Conservation (phyloP, 164 flowering plant species). For the Warburgia ugandensis region DNA sequence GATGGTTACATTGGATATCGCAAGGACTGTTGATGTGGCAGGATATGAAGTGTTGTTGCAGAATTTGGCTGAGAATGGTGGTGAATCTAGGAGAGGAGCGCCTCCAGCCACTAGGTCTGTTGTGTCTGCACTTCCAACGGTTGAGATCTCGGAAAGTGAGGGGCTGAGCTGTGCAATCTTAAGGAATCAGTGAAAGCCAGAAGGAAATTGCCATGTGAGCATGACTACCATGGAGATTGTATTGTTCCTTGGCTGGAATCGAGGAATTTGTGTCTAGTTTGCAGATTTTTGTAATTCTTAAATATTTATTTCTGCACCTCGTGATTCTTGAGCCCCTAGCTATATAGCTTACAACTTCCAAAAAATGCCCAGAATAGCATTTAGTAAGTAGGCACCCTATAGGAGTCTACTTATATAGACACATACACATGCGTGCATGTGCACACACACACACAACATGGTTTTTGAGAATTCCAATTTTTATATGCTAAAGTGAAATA, state of each 20-base stretch:
- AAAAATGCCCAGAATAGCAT: too few relatives aligned
- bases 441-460: too few relatives aligned
- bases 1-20: slow-evolving; percentile 62
- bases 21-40: slow-evolving; percentile 74
- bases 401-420: too few relatives aligned
- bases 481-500: too few relatives aligned
- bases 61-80: slow-evolving; percentile 64
- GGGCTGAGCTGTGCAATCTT: slow-evolving; percentile 49
- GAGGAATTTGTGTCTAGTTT: slow-evolving; percentile 75
- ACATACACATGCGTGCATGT: too few relatives aligned
- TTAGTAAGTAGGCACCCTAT: too few relatives aligned
- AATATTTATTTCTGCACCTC: too few relatives aligned
- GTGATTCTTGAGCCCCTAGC: too few relatives aligned
- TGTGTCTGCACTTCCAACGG: slow-evolving; percentile 29
- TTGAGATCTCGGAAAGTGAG: slow-evolving; percentile 35
- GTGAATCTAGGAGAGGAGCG: slow-evolving; percentile 52
- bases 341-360: too few relatives aligned
- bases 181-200: slow-evolving; percentile 49
- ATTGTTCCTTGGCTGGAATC: slow-evolving; percentile 69
- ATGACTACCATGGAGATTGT: slow-evolving; percentile 76
- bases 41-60: slow-evolving; percentile 72
- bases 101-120: slow-evolving; percentile 71
- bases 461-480: too few relatives aligned
- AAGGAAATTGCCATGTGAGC: slow-evolving; percentile 72
- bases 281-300: too few relatives aligned